phyloP scores from a whole-genome alignment of 441 rosid genomes.

The Bocquillonia castaneifolia region DNA sequence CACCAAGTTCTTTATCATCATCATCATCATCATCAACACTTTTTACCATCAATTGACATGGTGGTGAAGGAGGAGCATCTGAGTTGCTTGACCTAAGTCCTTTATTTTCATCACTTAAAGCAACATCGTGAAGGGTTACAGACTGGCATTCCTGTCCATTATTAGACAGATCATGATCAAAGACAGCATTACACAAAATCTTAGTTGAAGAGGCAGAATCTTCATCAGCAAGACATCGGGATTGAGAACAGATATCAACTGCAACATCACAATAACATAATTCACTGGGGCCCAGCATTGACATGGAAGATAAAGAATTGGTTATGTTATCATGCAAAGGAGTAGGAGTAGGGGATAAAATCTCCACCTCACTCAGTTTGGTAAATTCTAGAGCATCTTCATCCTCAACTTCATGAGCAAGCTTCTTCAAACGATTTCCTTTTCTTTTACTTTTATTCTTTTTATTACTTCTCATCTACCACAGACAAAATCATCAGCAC shows the following conservation, averaged over 20 bases:
- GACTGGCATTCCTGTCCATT: constrained; percentile 18
- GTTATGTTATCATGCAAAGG: constrained; percentile 40
- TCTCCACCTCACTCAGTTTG: constrained; percentile 42
- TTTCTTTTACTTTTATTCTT: constrained; percentile 33
- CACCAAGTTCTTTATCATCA: constrained; percentile 29
- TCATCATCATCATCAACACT: constrained; percentile 22
- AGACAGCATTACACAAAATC: constrained; percentile 12
- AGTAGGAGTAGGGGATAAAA: constrained; percentile 43
- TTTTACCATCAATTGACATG: constrained; percentile 24
- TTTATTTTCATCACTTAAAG: constrained; percentile 24
- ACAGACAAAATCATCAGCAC: constrained; percentile 8
- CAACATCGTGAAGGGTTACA: constrained; percentile 15
- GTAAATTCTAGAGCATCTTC: constrained; percentile 25
- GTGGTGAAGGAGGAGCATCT: constrained; percentile 31
- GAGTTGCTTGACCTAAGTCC: constrained; percentile 17
- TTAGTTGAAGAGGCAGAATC: constrained; percentile 26
- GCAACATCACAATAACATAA: constrained; percentile 48
- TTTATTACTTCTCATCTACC: constrained; percentile 44
- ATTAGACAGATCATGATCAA: constrained; percentile 19
- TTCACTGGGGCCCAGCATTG: constrained; percentile 47
- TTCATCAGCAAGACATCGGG: constrained; percentile 18
- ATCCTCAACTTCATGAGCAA: constrained; percentile 27
- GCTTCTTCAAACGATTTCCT: constrained; percentile 27
- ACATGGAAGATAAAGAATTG: constrained; percentile 44
- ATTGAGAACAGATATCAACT: constrained; percentile 35